A percentile compares a stretch with the other conserved stretches of the same genome.
These are phyloP conservation scores for Fusarium annulatum DNA, from an alignment of 2,329 filamentous ascomycete species.

Conservation along the genomic window DNA sequence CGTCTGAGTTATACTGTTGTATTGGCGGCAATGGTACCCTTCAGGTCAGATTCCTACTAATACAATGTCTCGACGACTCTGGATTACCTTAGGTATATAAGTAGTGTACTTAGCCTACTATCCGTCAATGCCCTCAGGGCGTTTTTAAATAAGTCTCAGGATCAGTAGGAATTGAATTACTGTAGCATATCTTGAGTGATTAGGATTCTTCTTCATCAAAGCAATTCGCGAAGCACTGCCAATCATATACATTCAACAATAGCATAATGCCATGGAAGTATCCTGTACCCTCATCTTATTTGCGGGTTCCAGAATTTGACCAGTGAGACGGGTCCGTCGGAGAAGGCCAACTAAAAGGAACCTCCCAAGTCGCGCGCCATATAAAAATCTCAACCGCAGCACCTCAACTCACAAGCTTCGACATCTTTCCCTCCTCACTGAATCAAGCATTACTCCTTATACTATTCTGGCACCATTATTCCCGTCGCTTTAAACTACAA, in stretches of 20 bases:
- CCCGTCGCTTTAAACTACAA: not conserved
- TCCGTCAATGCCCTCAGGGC: not conserved
- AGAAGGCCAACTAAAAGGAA: conserved; percentile 31
- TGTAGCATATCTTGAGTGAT: not conserved
- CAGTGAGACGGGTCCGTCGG: conserved; percentile 37
- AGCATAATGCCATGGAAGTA: not conserved
- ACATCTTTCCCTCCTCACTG: not conserved
- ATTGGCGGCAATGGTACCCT: not conserved
- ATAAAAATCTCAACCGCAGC: conserved; percentile 42
- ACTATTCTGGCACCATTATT: not conserved
- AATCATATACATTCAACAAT: not conserved
- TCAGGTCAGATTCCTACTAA: not conserved
- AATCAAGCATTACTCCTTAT: not conserved
- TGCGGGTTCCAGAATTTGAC: conserved; percentile 33
- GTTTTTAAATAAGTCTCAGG: not conserved
- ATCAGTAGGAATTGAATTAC: not conserved
- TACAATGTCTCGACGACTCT: not conserved
- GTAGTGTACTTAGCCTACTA: not conserved
- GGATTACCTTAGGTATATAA: not conserved
- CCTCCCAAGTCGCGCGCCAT: conserved; percentile 36
- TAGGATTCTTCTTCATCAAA: not conserved
- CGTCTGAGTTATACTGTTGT: not conserved
- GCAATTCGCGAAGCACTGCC: not conserved
- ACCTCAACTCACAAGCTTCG: conserved; percentile 21
- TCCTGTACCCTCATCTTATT: conserved; percentile 8